Percentiles rank a stretch among this genome's conserved stretches.
phyloP scores from a whole-genome alignment of 495 filamentous ascomycete genomes.

The Penicillium dipodomyicola region DNA sequence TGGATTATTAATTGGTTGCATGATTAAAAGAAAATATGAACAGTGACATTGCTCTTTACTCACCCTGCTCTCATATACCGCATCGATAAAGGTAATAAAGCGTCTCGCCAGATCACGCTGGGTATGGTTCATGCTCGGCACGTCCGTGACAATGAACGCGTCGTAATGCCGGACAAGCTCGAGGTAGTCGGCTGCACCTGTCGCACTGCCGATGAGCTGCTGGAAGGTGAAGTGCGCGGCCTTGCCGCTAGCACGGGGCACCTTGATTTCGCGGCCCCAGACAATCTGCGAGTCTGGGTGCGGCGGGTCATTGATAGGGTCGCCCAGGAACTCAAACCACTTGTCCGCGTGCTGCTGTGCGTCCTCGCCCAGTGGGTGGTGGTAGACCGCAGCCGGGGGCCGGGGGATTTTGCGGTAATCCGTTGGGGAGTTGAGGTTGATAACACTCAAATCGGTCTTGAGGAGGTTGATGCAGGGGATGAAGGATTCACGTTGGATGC shows the following conservation, averaged over 20 bases:
- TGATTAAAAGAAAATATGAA: background rate
- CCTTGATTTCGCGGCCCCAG: slow-evolving; percentile 87
- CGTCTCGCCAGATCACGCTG: slow-evolving; percentile 85
- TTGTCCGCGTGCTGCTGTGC: slow-evolving; percentile 80
- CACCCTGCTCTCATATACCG: slow-evolving; percentile 78
- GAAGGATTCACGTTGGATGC: slow-evolving; percentile 92
- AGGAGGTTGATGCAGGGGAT: slow-evolving; percentile 93
- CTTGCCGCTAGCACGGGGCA: slow-evolving; percentile 81
- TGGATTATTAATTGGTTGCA: slow-evolving; percentile 14
- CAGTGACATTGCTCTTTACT: slow-evolving; percentile 15
- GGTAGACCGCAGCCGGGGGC: slow-evolving; percentile 89
- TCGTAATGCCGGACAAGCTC: slow-evolving; percentile 90
- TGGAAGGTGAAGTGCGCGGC: slow-evolving; percentile 88
- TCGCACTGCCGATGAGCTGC: slow-evolving; percentile 83
- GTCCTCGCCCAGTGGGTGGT: slow-evolving; percentile 76
- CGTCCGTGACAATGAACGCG: slow-evolving; percentile 84
- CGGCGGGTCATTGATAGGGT: slow-evolving; percentile 73
- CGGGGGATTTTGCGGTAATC: slow-evolving; percentile 97
- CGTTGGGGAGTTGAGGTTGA: slow-evolving; percentile 91
- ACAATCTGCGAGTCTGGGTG: slow-evolving; percentile 76
- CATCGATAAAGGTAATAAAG: slow-evolving; percentile 97
- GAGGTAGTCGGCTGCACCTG: slow-evolving; percentile 89
- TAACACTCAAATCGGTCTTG: slow-evolving; percentile 74
- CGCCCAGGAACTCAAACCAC: slow-evolving; percentile 93
- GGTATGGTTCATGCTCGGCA: slow-evolving; percentile 85